Percentiles rank a stretch among this genome's conserved stretches.
phyloP scores from a whole-genome alignment of 2,329 filamentous ascomycete genomes.

The Metarhizium robertsii region DNA sequence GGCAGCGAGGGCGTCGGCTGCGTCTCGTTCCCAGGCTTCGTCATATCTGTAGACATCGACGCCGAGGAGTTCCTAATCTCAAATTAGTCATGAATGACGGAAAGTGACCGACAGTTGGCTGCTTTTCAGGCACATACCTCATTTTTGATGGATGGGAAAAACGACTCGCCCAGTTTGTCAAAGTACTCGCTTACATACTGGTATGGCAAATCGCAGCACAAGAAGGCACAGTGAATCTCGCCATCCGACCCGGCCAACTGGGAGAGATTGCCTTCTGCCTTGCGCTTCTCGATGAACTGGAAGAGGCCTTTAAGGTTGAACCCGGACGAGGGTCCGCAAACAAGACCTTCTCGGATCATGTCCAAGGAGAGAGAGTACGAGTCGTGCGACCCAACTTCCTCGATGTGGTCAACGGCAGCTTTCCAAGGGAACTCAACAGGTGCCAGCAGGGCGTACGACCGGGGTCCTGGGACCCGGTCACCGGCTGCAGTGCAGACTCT shows the following conservation, averaged over 20 bases:
- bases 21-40: constrained; percentile 39
- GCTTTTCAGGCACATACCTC: constrained; percentile 19
- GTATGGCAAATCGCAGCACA: constrained; percentile 55
- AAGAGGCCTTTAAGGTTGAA: constrained; percentile 45
- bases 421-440: constrained; percentile 50
- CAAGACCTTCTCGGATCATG: constrained; percentile 45
- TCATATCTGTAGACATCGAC: constrained; percentile 45
- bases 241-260: constrained; percentile 35
- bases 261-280: constrained; percentile 31
- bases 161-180: constrained; percentile 36
- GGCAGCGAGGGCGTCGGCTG: constrained; percentile 25
- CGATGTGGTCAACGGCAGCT: constrained; percentile 42
- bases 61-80: constrained; percentile 29
- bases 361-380: constrained; percentile 44
- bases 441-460: constrained; percentile 39
- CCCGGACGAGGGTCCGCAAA: constrained; percentile 53
- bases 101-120: too few relatives aligned
- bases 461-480: constrained; percentile 49
- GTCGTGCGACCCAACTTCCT: constrained; percentile 45
- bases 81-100: not conserved
- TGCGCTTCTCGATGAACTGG: constrained; percentile 39
- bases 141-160: constrained; percentile 40
- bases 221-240: constrained; percentile 44
- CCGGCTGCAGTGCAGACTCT: constrained; percentile 48
- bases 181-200: constrained; percentile 55